phyloP scores from a whole-genome alignment of 78 protist genomes.

The slime mould (Dictyostelium discoideum) region DNA sequence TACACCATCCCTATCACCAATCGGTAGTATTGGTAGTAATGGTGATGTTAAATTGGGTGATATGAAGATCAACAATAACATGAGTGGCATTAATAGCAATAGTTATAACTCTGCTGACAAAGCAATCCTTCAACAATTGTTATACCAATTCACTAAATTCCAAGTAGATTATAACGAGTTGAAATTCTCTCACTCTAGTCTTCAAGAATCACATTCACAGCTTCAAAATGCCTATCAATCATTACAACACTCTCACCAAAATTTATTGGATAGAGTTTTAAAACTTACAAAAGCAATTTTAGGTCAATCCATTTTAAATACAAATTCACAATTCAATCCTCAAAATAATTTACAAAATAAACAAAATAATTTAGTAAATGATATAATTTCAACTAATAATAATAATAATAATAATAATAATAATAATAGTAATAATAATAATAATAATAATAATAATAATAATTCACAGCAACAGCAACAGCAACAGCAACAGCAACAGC shows the following conservation, averaged over 20 bases:
- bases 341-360: constrained; percentile 6
- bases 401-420: background rate
- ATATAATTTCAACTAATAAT: background rate
- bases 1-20: background rate
- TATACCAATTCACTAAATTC: constrained; percentile 49
- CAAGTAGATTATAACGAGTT: constrained; percentile 49
- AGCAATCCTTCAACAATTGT: constrained; percentile 31
- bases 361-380: background rate
- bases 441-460: background rate
- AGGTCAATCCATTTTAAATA: constrained; percentile 15
- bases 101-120: background rate
- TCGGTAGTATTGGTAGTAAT: background rate
- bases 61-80: background rate
- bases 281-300: constrained; percentile 69
- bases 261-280: constrained; percentile 60
- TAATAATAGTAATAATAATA: background rate
- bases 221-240: constrained; percentile 55
- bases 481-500: background rate
- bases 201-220: constrained; percentile 66
- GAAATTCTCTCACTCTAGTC: constrained; percentile 29
- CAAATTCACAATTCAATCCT: background rate
- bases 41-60: background rate
- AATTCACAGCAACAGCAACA: background rate
- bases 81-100: background rate
- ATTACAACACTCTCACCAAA: constrained; percentile 71